Base-by-base conservation (phyloP, 257 asterid genomes). In the Phtheirospermum japonicum region DNA sequence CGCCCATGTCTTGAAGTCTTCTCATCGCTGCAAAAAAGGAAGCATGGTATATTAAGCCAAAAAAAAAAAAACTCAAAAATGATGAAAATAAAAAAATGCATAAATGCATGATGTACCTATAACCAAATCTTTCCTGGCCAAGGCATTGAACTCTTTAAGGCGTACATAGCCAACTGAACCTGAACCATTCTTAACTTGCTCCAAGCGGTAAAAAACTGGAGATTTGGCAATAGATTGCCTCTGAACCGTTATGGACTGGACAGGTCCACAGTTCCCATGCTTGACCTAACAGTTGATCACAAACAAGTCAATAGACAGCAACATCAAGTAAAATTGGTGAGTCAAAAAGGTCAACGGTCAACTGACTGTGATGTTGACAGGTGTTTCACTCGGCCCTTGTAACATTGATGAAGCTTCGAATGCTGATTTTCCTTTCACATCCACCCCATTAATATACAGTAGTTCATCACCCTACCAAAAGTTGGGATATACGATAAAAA, bases 261-360 rank as follows among this genome's bases (percentile, higher is more conserved):
- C 81, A 28, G 99, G 83, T 71, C 99, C 99, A 83, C 99, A 92
- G 46, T 85, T 79, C 56, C 97, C 99, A 80, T 89, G 99, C 80
- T 85, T 92, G 71, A 92, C 91, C 99, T 92, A 67, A 57, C 65
- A n/a, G n/a, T n/a, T n/a, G n/a, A n/a, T n/a, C n/a, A n/a, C n/a
- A n/a, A n/a, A n/a, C n/a, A n/a, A n/a, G n/a, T n/a, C n/a, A n/a
- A n/a, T n/a, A n/a, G n/a, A n/a, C n/a, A n/a, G n/a, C n/a, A n/a
- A n/a, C 72, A 69, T 43, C 66, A 65, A 64, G 69, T 18, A 37
- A 30, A 45, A 46, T 32, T 65, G 67, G 68, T 46, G 54, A 9
- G 53, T 55, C 30, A 53, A 72, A 52, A 73, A 63, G n/a, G 40
- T 56, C 59, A 34, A 61, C 61, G 17, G 34, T 52, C 69, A 30